Percentiles rank a stretch among this genome's conserved stretches.
These are phyloP conservation scores for Candida pini DNA, from an alignment of 805 yeast genomes.

Conservation along the genomic window DNA sequence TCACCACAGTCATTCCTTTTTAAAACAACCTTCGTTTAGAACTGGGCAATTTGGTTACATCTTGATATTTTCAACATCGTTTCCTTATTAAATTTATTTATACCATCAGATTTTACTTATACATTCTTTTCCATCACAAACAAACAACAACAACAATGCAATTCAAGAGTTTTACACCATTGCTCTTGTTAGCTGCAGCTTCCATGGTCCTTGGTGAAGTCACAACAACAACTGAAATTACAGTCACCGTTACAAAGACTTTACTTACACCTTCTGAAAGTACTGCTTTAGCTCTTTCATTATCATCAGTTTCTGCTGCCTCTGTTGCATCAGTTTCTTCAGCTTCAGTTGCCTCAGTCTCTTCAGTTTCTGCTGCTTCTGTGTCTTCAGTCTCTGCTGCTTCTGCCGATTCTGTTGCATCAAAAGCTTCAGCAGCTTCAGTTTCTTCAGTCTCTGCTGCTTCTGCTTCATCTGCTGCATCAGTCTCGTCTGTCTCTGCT, in stretches of 20 bases:
- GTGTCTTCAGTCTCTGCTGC: constrained; percentile 7
- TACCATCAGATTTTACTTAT: neutral
- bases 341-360: constrained; percentile 5
- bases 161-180: constrained; percentile 21
- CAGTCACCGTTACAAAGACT: constrained; percentile 43
- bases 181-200: constrained; percentile 20
- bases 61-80: neutral
- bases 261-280: constrained; percentile 42
- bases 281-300: constrained; percentile 22
- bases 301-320: constrained; percentile 22
- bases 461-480: constrained; percentile 8
- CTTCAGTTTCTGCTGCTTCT: constrained; percentile 2
- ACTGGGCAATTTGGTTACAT: neutral
- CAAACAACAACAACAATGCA: constrained; percentile 16
- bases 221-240: constrained; percentile 37
- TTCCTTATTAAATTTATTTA: neutral
- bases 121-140: constrained; percentile 1
- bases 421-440: constrained; percentile 6
- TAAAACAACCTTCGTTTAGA: neutral
- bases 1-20: constrained; percentile 28
- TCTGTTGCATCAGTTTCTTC: constrained; percentile 11
- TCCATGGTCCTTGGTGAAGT: constrained; percentile 25
- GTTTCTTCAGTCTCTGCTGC: constrained; percentile 6
- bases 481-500: constrained; percentile 16
- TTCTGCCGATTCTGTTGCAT: constrained; percentile 5